phyloP scores from a whole-genome alignment of 371 early-diverging fungal genomes.

The Rhizopus sp. region DNA sequence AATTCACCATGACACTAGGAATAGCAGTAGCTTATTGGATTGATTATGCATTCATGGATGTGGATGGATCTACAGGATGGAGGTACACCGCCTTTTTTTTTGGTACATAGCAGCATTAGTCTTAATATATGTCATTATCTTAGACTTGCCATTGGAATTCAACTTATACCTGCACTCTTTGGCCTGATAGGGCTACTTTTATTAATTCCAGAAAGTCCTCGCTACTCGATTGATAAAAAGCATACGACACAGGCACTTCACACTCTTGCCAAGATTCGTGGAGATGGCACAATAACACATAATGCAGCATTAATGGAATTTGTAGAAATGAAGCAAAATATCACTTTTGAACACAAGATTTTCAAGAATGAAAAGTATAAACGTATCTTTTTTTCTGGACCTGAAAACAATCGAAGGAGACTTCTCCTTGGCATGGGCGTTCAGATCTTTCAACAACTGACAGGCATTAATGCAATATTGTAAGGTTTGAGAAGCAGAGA shows the following conservation, averaged over 20 bases:
- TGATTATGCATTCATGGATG: slow-evolving; percentile 32
- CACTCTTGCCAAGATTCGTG: slow-evolving; percentile 52
- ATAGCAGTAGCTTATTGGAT: slow-evolving; percentile 46
- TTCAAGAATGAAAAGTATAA: slow-evolving; percentile 39
- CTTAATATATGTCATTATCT: not conserved
- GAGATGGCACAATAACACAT: slow-evolving; percentile 40
- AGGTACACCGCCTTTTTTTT: slow-evolving; percentile 26
- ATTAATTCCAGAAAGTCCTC: slow-evolving; percentile 58
- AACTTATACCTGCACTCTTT: slow-evolving; percentile 38
- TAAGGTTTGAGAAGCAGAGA: slow-evolving; percentile 28
- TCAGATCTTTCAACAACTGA: slow-evolving; percentile 77
- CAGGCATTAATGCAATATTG: slow-evolving; percentile 76
- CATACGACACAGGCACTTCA: slow-evolving; percentile 54
- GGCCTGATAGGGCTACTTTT: slow-evolving; percentile 27
- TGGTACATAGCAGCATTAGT: no score
- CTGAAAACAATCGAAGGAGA: slow-evolving; percentile 59
- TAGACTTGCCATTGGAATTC: slow-evolving; percentile 47
- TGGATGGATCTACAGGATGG: slow-evolving; percentile 53
- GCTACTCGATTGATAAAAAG: slow-evolving; percentile 61
- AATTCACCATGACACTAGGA: slow-evolving; percentile 81
- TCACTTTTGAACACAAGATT: slow-evolving; percentile 72
- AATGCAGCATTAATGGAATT: slow-evolving; percentile 61
- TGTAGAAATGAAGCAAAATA: slow-evolving; percentile 70
- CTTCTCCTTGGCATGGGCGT: slow-evolving; percentile 70
- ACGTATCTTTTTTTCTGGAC: slow-evolving; percentile 33